Conservation (phyloP, 352 stramenopile genomes). For the Phytopythium chamaehyphon region DNA sequence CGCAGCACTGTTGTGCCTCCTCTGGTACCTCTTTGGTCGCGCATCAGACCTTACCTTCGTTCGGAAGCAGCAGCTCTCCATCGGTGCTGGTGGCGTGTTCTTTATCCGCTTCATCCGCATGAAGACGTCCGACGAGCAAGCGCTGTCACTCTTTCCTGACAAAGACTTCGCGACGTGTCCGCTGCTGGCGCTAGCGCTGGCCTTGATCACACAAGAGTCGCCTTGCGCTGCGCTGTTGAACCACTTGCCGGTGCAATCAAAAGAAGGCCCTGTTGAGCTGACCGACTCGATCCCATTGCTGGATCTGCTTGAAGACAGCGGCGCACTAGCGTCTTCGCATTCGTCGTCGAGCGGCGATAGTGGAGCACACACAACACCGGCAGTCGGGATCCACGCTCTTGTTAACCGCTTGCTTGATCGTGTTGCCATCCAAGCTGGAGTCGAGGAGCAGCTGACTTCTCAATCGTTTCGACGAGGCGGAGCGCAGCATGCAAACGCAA, state of each 20-base stretch:
- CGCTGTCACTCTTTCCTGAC: constrained; percentile 22
- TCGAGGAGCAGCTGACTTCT: constrained; percentile 10
- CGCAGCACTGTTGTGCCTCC: constrained; percentile 10
- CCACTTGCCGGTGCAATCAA: constrained; percentile 5
- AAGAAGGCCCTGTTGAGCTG: background rate
- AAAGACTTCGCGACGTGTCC: constrained; percentile 13
- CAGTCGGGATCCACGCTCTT: constrained; percentile 11
- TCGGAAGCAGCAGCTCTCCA: constrained; percentile 13
- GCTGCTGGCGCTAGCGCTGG: constrained; percentile 12
- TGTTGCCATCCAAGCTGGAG: background rate
- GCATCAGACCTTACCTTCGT: constrained; percentile 21
- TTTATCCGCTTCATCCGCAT: constrained; percentile 17
- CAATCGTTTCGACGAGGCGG: constrained; percentile 18
- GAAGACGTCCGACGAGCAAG: constrained; percentile 24
- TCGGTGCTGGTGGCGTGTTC: constrained; percentile 10
- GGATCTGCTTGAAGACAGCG: constrained; percentile 2
- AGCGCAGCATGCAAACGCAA: constrained; percentile 10
- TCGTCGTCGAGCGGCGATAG: background rate
- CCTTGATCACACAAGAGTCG: constrained; percentile 1
- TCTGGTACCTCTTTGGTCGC: constrained; percentile 23
- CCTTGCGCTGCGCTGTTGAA: constrained; percentile 1
- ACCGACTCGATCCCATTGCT: background rate
- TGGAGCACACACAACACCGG: background rate
- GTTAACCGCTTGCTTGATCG: constrained; percentile 18
- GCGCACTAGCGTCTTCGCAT: background rate